Evolutionary conservation across 805 yeast genomes (phyloP), one percentile per base, ranked within the genome.

Genomic region (Candida germanica): DNA sequence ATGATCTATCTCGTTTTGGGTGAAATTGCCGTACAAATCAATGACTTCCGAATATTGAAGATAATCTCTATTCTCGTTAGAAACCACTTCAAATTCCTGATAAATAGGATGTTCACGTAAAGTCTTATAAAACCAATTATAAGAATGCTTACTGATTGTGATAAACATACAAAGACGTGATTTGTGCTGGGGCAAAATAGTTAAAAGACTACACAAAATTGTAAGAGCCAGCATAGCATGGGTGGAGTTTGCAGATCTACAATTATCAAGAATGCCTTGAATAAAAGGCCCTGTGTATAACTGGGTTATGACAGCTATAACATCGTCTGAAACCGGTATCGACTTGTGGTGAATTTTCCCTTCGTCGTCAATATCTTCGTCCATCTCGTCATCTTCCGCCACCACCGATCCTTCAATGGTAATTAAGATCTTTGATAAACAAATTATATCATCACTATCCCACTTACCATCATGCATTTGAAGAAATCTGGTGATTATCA

Each of bases 101-200:
- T 56, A 59, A 0, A 55, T 44, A 0, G 38, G 33, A 35, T 49
- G 36, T 6, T 20, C 23, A 14, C 43, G 47, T 14, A 73, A 42
- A 6, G 56, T 46, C 5, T 46, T 36, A 37, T 49, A 53, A 22
- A 71, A 49, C 49, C 64, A 56, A 22, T 45, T 45, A 35, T 66
- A 61, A 3, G 67, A 54, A 2, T 57, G 56, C 1, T 78, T 73
- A 4, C 64, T 60, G 20, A 71, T 53, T 4, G 70, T 61, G 23
- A 66, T 49, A 22, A 61, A 59, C 47, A 73, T 66, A 39, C 72
- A 61, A 13, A 71, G 47, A 20, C 60, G 59, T 10, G 62, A 53
- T 39, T 64, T 66, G 24, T 57, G 44, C 1, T 51, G 43, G 2
- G 76, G 73, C 23, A 58, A 53, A n/a, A 73, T 35, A 19, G 51